Base-by-base conservation (phyloP, 208 protist genomes). In the Leishmania major region DNA sequence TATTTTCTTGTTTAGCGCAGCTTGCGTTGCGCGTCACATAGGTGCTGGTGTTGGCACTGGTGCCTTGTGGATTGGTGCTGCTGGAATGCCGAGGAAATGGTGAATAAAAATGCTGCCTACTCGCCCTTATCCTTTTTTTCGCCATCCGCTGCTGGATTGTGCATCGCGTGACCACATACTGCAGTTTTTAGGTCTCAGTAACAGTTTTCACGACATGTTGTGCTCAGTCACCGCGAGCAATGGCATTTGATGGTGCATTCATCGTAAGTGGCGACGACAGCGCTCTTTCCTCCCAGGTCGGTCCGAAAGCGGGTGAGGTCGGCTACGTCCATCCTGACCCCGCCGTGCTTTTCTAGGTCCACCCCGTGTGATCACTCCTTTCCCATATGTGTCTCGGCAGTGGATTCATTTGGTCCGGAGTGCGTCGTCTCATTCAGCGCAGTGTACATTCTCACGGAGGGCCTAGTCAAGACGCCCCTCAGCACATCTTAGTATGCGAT, bases 361-460 rank as follows among this genome's bases (percentile, higher is more conserved):
- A 71, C 66, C 1, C 83, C 82, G 47, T 90, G 69, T 35, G 28
- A 57, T 1, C 66, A 79, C 22, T 43, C 77, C 43, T 55, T 92
- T 22, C 87, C 84, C 53, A 78, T 88, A 17, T 73, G 84, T 22
- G 82, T 75, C 17, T 71, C 51, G 6, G 89, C 83, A 35, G 59
- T 82, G 22, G 78, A 88, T 43, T 79, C 82, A 0, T 91, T 87
- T 60, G 87, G 83, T 1, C 81, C 75, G 28, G 86, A 84, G 75
- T 86, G 76, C 45, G 55, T 82, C 43, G 40, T 51, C 35, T 79
- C 87, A 31, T 70, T 92, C 51, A 78, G 84, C 47, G 8, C 85
- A 43, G 80, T 87, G 49, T 90, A 88, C 79, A 25, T 91, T 45
- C 77, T 89, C 62, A 79, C 4, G 31, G 92, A 92, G 57, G 87